phyloP scores from a whole-genome alignment of 495 filamentous ascomycete species.

The Neurospora intermedia region DNA sequence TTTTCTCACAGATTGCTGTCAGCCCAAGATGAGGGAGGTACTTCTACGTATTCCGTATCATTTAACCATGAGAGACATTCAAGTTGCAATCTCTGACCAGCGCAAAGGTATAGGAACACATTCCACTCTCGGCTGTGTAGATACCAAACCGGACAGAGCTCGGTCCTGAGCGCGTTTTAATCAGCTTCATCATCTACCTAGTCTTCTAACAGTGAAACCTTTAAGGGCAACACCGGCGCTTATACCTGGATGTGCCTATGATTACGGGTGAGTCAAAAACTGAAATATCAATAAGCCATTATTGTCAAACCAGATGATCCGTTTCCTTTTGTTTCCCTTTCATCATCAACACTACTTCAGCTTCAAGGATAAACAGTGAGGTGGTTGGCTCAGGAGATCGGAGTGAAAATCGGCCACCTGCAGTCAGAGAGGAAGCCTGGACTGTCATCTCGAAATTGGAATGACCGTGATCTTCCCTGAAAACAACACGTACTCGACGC shows the following conservation, averaged over 20 bases:
- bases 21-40: not conserved
- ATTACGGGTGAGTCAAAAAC: not conserved
- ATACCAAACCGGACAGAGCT: not conserved
- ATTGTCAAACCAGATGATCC: not conserved
- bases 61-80: too few relatives aligned
- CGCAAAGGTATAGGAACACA: too few relatives aligned
- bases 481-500: not conserved
- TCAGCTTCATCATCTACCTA: not conserved
- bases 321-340: not conserved
- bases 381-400: not conserved
- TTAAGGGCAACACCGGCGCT: not conserved
- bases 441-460: not conserved
- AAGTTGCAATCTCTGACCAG: too few relatives aligned
- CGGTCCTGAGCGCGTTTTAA: not conserved
- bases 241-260: not conserved
- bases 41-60: not conserved
- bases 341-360: not conserved
- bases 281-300: not conserved
- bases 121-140: too few relatives aligned
- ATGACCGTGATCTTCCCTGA: not conserved
- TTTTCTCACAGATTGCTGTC: not conserved
- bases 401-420: not conserved
- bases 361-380: not conserved
- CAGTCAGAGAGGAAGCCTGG: not conserved
- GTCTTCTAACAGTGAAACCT: not conserved